Conservation (phyloP, 306 rosid species). For the Arachis hypogaea region DNA sequence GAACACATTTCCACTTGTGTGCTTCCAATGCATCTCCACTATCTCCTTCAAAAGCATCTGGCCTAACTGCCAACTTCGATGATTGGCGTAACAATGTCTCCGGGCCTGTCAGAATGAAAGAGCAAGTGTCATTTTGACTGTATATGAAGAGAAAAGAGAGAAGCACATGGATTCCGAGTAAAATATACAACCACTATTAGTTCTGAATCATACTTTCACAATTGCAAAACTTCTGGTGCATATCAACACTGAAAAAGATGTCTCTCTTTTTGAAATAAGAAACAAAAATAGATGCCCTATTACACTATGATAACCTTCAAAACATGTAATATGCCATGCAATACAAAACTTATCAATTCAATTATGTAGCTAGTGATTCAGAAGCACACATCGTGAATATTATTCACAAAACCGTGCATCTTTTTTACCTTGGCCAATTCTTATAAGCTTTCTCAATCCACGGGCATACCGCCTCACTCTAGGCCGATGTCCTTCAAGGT, state of each 20-base stretch:
- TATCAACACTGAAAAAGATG: background rate
- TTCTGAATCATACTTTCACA: constrained; percentile 25
- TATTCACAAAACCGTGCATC: constrained; percentile 13
- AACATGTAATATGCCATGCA: constrained; percentile 9
- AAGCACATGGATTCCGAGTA: constrained; percentile 10
- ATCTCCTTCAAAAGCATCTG: constrained; percentile 71
- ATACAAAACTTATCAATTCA: constrained; percentile 33
- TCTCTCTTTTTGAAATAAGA: constrained; percentile 27
- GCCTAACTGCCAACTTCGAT: constrained; percentile 52
- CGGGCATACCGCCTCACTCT: constrained; percentile 91
- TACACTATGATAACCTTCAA: constrained; percentile 23
- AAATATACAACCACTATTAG: constrained; percentile 9
- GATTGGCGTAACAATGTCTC: constrained; percentile 79
- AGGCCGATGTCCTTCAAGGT: constrained; percentile 89
- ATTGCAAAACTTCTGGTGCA: constrained; percentile 13
- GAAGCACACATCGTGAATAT: constrained; percentile 28
- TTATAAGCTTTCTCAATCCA: constrained; percentile 78
- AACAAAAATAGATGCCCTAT: constrained; percentile 24
- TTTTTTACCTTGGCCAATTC: constrained; percentile 85
- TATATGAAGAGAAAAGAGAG: constrained; percentile 9
- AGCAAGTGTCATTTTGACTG: constrained; percentile 26
- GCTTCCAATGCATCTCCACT: constrained; percentile 84
- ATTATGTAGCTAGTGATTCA: constrained; percentile 22
- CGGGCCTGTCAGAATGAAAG: constrained; percentile 64
- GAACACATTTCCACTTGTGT: constrained; percentile 87